Percentiles rank a stretch among this genome's conserved stretches.
Conservation (phyloP, 106 monocot genomes). For the Platanthera zijinensis region DNA sequence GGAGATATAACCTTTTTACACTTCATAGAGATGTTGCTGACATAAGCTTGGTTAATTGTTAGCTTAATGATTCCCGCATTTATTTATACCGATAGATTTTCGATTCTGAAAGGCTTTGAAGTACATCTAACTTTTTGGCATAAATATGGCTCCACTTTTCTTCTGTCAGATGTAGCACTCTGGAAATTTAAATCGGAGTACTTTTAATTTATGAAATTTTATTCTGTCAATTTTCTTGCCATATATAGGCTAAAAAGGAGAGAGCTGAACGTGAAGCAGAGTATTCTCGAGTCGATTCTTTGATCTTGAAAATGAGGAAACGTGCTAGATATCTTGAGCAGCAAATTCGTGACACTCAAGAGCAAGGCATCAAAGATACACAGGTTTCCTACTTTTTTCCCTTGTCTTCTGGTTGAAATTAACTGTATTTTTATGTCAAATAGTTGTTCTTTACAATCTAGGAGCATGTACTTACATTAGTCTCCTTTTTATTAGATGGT, state of each 20-base stretch:
- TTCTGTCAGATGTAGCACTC: neutral
- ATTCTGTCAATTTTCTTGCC: neutral
- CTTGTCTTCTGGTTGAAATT: neutral
- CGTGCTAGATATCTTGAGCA: slow-evolving; percentile 47
- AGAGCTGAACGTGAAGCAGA: slow-evolving; percentile 62
- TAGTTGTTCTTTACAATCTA: neutral
- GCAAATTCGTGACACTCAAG: slow-evolving; percentile 71
- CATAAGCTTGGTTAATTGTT: neutral
- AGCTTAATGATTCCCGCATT: neutral
- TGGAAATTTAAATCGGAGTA: neutral
- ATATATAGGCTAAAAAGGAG: slow-evolving; percentile 66
- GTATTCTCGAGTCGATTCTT: slow-evolving; percentile 31
- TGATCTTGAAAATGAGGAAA: slow-evolving; percentile 33
- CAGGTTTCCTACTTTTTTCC: slow-evolving; percentile 39
- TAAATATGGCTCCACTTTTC: neutral
- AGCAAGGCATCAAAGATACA: slow-evolving; percentile 55
- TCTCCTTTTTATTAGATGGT: neutral
- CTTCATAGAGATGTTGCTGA: neutral
- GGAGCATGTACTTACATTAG: neutral
- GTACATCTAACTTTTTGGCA: neutral
- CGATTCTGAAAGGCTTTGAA: neutral
- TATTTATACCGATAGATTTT: neutral
- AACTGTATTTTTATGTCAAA: slow-evolving; percentile 1
- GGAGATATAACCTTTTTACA: neutral
- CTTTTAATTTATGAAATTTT: neutral